Evolutionary conservation across 164 flowering plant species (phyloP), one percentile per base, ranked within the genome.

Genomic region (Annona squamosa): DNA sequence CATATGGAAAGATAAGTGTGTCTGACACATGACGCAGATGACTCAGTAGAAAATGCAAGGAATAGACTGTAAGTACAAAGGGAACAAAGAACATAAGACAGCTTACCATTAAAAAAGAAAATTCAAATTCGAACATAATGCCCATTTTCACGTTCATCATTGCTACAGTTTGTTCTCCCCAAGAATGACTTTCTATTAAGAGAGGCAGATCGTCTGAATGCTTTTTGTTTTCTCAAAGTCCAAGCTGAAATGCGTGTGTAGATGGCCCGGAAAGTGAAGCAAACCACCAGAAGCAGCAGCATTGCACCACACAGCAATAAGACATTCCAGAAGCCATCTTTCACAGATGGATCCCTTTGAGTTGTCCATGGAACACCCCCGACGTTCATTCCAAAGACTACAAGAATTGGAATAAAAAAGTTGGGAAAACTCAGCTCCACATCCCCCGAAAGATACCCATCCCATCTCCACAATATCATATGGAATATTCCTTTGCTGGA

Each of bases 361-460:
- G 45, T 82, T 4, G 99, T 93, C 98, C 99, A 96, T 73, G 99
- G 99, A 70, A 96, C 95, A 44, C 99, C 99, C 18, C 99, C 99
- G 13, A 93, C 99, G 71, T 96, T 96, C 99, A 96, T 96, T 59
- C 99, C 99, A 81, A 96, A 96, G 57, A 92, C 98, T 96, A 85
- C 46, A 12, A 68, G 12, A 48, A 46, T 59, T 41, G 37, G 43
- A 66, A 0, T 4, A 3, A 66, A 66, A 43, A 66, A 1, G 17
- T 43, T 43, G 45, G 68, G 37, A 26, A 26, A 26, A 26, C 37
- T 26, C 37, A 26, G 37, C 1, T 1, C 37, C 37, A 26, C 37
- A 26, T 26, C 37, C 37, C 37, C 37, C 37, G 1, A 26, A 26
- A 26, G 37, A 26, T 0, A 26, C 37, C 37, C 37, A 26, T 26